Percentiles rank a stretch among this genome's conserved stretches.
Conservation (phyloP, 345 rosid genomes). For the Atalantia buxifolia region DNA sequence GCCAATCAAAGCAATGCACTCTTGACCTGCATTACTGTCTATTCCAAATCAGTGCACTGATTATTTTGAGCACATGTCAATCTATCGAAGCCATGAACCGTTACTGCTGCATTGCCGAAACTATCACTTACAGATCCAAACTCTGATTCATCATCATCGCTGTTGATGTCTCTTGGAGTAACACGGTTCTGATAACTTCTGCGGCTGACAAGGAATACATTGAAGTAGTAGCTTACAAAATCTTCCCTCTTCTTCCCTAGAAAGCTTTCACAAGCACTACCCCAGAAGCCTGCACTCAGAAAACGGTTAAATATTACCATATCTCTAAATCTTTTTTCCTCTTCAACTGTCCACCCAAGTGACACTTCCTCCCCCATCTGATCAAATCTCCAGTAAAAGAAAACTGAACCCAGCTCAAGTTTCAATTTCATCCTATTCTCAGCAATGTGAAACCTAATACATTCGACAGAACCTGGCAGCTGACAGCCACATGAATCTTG, state of each 20-base stretch:
- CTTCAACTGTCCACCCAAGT: slow-evolving; percentile 51
- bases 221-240: slow-evolving; percentile 66
- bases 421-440: slow-evolving; percentile 64
- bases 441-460: slow-evolving; percentile 64
- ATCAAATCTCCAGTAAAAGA: slow-evolving; percentile 59
- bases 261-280: slow-evolving; percentile 32
- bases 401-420: slow-evolving; percentile 54
- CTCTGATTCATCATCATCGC: slow-evolving; percentile 46
- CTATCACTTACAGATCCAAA: slow-evolving; percentile 43
- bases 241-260: slow-evolving; percentile 43
- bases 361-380: slow-evolving; percentile 82
- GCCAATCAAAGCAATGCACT: neutral
- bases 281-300: slow-evolving; percentile 36
- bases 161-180: slow-evolving; percentile 44
- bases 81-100: slow-evolving; percentile 27
- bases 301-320: slow-evolving; percentile 30
- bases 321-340: slow-evolving; percentile 49
- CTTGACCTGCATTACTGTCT: slow-evolving; percentile 15
- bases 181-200: slow-evolving; percentile 72
- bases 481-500: slow-evolving; percentile 51
- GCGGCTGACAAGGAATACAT: slow-evolving; percentile 52
- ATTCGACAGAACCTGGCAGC: slow-evolving; percentile 46
- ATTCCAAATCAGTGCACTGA: slow-evolving; percentile 40
- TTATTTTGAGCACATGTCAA: slow-evolving; percentile 47
- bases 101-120: slow-evolving; percentile 45